Percentiles rank a stretch among this genome's conserved stretches.
Conservation (phyloP, 2,329 filamentous ascomycete species). For the Ophiostoma sp. region DNA sequence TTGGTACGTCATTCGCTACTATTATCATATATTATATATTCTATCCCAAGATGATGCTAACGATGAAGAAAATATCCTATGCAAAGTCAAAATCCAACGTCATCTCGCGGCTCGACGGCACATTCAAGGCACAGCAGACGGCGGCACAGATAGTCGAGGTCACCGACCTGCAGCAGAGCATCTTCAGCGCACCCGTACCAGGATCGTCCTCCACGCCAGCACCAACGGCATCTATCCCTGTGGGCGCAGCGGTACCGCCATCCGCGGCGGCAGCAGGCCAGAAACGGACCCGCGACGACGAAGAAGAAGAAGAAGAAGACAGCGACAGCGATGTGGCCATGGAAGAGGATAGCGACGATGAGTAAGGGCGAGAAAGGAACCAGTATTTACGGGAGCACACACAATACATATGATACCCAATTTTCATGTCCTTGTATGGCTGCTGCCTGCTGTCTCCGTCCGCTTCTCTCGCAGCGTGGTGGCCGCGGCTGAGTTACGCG, state of each 20-base stretch:
- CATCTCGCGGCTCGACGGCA: slow-evolving; percentile 86
- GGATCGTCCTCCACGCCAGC: slow-evolving; percentile 44
- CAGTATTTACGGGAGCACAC: slow-evolving; percentile 4
- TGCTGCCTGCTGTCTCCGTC: background rate
- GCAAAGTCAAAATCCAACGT: slow-evolving; percentile 84
- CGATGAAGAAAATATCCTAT: slow-evolving; percentile 73
- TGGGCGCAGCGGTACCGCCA: slow-evolving; percentile 27
- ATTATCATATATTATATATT: slow-evolving; percentile 63
- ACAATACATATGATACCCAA: slow-evolving; percentile 18
- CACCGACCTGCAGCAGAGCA: slow-evolving; percentile 71
- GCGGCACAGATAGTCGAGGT: slow-evolving; percentile 53
- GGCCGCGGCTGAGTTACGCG: background rate
- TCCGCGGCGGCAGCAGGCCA: slow-evolving; percentile 42
- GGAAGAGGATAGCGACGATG: slow-evolving; percentile 68
- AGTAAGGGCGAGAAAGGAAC: slow-evolving; percentile 38
- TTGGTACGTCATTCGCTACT: slow-evolving; percentile 57
- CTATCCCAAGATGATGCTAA: slow-evolving; percentile 69
- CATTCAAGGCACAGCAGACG: slow-evolving; percentile 67
- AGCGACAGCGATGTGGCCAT: slow-evolving; percentile 59
- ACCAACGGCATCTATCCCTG: slow-evolving; percentile 32
- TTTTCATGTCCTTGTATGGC: background rate
- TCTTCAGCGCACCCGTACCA: slow-evolving; percentile 64
- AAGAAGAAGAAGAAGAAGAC: slow-evolving; percentile 59
- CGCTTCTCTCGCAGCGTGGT: background rate
- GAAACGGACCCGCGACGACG: slow-evolving; percentile 67